Evolutionary conservation across 75 land plant genomes (phyloP).

Genomic region (Pinus albicaulis): DNA sequence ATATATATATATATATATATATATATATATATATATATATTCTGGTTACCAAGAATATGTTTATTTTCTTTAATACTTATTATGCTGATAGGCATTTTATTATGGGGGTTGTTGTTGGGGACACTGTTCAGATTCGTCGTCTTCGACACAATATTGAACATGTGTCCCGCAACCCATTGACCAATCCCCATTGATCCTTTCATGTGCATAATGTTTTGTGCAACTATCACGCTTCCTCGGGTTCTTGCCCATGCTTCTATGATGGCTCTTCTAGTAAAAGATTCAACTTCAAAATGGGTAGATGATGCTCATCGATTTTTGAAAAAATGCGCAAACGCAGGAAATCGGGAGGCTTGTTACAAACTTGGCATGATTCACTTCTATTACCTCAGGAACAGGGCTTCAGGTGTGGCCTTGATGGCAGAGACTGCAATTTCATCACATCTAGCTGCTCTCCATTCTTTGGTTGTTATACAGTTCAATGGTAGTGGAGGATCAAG

Average conservation of each 20-base stretch:
- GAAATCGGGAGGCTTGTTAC: slow-evolving; percentile 69
- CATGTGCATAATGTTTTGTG: slow-evolving; percentile 42
- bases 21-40: no score
- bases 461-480: slow-evolving; percentile 8
- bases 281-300: slow-evolving; percentile 52
- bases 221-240: slow-evolving; percentile 18
- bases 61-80: no score
- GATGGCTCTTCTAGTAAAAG: slow-evolving; percentile 39
- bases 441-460: slow-evolving; percentile 26
- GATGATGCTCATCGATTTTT: slow-evolving; percentile 59
- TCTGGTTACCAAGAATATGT: no score
- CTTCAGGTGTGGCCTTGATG: slow-evolving; percentile 19
- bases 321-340: slow-evolving; percentile 58
- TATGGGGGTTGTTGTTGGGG: no score
- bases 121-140: no score
- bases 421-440: slow-evolving; percentile 22
- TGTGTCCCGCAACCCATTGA: no score
- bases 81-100: no score
- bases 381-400: slow-evolving; percentile 25
- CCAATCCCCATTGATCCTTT: no score
- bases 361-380: slow-evolving; percentile 50
- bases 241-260: slow-evolving; percentile 40
- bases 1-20: no score
- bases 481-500: slow-evolving; percentile 36
- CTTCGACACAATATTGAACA: no score